Percentiles rank a stretch among this genome's conserved stretches.
phyloP scores from a whole-genome alignment of 805 yeast species.

The Millerago galiae region DNA sequence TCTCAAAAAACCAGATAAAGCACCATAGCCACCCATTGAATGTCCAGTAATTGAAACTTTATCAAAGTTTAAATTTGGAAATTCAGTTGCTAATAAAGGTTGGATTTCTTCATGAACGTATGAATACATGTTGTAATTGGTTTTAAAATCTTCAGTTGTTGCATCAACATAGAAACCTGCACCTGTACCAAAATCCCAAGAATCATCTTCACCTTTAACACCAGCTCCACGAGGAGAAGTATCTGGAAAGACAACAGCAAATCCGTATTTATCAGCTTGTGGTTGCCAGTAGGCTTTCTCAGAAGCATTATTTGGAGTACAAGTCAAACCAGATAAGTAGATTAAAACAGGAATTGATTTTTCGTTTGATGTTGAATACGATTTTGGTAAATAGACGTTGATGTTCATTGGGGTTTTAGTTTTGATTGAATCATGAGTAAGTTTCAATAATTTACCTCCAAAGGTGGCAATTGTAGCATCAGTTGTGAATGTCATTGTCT shows the following conservation, averaged over 20 bases:
- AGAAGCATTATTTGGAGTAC: slow-evolving; percentile 88
- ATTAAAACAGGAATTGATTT: slow-evolving; percentile 62
- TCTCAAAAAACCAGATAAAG: slow-evolving; percentile 60
- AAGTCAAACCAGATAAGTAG: slow-evolving; percentile 84
- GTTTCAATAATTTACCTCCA: slow-evolving; percentile 72
- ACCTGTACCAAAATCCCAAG: slow-evolving; percentile 89
- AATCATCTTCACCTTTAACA: slow-evolving; percentile 72
- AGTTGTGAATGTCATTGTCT: slow-evolving; percentile 17
- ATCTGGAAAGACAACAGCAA: slow-evolving; percentile 90
- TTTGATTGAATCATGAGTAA: slow-evolving; percentile 61
- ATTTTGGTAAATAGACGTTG: slow-evolving; percentile 74
- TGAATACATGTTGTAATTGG: slow-evolving; percentile 79
- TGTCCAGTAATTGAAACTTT: slow-evolving; percentile 85
- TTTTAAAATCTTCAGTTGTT: slow-evolving; percentile 60
- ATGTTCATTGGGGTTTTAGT: slow-evolving; percentile 75
- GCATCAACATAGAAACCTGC: slow-evolving; percentile 95
- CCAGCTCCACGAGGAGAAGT: slow-evolving; percentile 90
- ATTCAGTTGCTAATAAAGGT: slow-evolving; percentile 34
- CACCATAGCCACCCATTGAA: slow-evolving; percentile 98
- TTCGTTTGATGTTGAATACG: slow-evolving; percentile 25
- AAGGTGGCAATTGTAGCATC: slow-evolving; percentile 37
- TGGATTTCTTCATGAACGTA: slow-evolving; percentile 71
- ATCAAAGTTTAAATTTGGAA: slow-evolving; percentile 47
- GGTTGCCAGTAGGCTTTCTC: slow-evolving; percentile 88
- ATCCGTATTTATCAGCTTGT: slow-evolving; percentile 73